Percentiles rank a stretch among this genome's conserved stretches.
Conservation (phyloP, 2,329 filamentous ascomycete species). For the Colletotrichum simmondsii region DNA sequence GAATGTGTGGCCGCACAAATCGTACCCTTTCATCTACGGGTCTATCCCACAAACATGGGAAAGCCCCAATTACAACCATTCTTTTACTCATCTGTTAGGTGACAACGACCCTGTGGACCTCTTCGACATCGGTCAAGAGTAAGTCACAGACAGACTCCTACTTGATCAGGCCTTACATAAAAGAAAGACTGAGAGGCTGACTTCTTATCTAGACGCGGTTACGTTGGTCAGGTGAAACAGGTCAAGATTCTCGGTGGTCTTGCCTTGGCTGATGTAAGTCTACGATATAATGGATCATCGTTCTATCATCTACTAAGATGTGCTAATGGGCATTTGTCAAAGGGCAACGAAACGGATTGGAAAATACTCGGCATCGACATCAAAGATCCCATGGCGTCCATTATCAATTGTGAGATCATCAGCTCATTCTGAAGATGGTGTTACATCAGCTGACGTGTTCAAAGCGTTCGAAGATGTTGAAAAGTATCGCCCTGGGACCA, state of each 20-base stretch:
- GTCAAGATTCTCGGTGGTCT: constrained; percentile 54
- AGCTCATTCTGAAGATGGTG: accelerated
- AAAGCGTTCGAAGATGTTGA: constrained; percentile 50
- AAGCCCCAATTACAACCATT: constrained; percentile 51
- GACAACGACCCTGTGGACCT: constrained; percentile 56
- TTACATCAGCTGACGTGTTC: neutral
- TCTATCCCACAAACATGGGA: constrained; percentile 58
- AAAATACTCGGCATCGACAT: constrained; percentile 52
- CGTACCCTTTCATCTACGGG: constrained; percentile 55
- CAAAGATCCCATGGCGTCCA: constrained; percentile 48
- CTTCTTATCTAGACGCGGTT: constrained; percentile 37
- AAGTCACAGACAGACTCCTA: neutral
- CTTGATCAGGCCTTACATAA: neutral
- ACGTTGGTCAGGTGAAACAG: constrained; percentile 52
- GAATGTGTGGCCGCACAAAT: constrained; percentile 55
- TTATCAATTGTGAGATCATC: constrained; percentile 44
- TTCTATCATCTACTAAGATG: accelerated
- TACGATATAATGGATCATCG: neutral
- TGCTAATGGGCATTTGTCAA: neutral
- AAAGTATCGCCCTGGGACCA: constrained; percentile 49
- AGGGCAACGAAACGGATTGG: constrained; percentile 51
- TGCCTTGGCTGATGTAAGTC: constrained; percentile 49
- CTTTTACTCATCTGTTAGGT: constrained; percentile 48
- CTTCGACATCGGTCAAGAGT: constrained; percentile 51
- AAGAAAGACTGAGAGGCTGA: neutral